Evolutionary conservation across 2,329 filamentous ascomycete species (phyloP).

Genomic region (Paracorniculantispora psalliotae): DNA sequence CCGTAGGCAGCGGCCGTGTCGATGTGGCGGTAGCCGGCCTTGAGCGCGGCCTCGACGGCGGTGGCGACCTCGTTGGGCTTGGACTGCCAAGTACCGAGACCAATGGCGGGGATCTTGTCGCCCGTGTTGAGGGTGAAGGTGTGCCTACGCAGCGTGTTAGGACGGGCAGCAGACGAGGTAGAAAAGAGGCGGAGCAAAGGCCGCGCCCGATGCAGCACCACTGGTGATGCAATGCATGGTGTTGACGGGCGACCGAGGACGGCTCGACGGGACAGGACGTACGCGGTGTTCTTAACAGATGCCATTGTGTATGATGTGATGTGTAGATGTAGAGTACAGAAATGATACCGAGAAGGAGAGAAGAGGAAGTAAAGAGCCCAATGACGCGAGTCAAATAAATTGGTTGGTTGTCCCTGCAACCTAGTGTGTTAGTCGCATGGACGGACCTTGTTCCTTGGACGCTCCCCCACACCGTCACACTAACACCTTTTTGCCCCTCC

Average conservation of each 20-base stretch:
- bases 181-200: neutral
- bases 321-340: neutral
- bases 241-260: constrained; percentile 1
- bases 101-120: constrained; percentile 71
- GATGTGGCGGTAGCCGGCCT: constrained; percentile 68
- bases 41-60: constrained; percentile 66
- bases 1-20: constrained; percentile 73
- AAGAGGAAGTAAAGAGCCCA: neutral
- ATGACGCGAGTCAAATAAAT: no score
- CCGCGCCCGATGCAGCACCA: neutral
- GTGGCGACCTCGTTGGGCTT: constrained; percentile 61
- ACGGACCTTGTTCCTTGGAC: neutral
- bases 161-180: no score
- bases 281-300: constrained; percentile 24
- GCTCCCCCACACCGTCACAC: neutral
- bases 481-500: neutral
- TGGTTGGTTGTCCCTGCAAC: neutral
- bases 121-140: constrained; percentile 70
- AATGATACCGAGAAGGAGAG: neutral
- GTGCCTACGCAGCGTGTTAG: constrained; percentile 13
- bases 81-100: constrained; percentile 77
- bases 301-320: constrained; percentile 21
- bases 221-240: constrained; percentile 8
- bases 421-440: neutral
- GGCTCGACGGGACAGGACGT: constrained; percentile 4